These are phyloP conservation scores for Teratosphaeria pseudoeucalypti DNA, from an alignment of 2,329 filamentous ascomycete species.

Conservation along the genomic window DNA sequence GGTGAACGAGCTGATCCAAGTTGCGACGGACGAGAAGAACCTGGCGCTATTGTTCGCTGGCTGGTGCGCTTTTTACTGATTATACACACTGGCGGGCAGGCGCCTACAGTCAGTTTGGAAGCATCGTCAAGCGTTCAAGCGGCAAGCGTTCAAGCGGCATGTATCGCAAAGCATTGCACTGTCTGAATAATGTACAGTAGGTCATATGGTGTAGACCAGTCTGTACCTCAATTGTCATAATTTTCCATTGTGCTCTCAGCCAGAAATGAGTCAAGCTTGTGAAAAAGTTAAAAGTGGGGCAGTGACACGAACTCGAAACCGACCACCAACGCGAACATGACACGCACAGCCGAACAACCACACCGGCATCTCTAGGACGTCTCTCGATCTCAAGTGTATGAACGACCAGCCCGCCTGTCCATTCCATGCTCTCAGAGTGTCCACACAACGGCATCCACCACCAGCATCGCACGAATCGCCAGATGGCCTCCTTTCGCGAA, in stretches of 20 bases:
- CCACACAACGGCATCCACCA: neutral
- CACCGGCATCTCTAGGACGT: neutral
- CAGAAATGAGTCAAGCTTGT: neutral
- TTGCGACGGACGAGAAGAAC: slow-evolving; percentile 87
- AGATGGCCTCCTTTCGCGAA: neutral
- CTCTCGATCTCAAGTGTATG: neutral
- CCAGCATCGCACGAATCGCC: neutral
- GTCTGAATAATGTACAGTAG: neutral
- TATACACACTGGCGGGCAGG: neutral
- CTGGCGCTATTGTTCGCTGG: slow-evolving; percentile 69
- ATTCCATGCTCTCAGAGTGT: neutral
- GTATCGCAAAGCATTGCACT: neutral
- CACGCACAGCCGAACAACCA: neutral
- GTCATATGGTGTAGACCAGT: neutral
- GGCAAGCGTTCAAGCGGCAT: neutral
- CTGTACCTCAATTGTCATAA: neutral
- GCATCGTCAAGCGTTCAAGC: neutral
- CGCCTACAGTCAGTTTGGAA: neutral
- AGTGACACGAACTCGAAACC: neutral
- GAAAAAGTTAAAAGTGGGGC: neutral
- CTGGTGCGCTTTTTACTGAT: slow-evolving; percentile 22
- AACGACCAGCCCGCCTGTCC: neutral
- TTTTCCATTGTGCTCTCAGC: neutral
- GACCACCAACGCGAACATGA: neutral
- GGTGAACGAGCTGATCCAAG: slow-evolving; percentile 93